phyloP scores from a whole-genome alignment of 2,329 filamentous ascomycete species.

The Alternaria atra region DNA sequence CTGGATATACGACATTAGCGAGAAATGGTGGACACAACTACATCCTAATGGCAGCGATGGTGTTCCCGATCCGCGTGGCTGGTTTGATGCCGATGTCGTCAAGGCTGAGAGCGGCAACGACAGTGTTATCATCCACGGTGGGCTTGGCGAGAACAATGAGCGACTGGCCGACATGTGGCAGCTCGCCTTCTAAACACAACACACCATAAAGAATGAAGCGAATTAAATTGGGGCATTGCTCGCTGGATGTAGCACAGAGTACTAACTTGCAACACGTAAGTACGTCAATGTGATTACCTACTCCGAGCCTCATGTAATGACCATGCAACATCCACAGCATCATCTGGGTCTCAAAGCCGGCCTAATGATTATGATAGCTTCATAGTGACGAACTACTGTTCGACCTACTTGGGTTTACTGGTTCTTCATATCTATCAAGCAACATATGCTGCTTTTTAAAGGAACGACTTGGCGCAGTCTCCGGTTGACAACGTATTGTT shows the following conservation, averaged over 20 bases:
- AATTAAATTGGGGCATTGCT: not conserved
- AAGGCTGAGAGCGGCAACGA: conserved; percentile 42
- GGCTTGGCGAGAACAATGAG: conserved; percentile 62
- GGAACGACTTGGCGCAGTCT: too few species aligned
- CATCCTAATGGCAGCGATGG: conserved; percentile 32
- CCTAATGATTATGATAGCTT: not conserved
- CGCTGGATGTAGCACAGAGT: not conserved
- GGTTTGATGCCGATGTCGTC: conserved; percentile 63
- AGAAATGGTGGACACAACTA: conserved; percentile 48
- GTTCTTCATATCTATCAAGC: not conserved
- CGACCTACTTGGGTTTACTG: not conserved
- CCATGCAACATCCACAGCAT: not conserved
- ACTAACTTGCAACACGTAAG: not conserved
- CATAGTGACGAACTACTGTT: not conserved
- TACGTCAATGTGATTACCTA: not conserved
- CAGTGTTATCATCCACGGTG: conserved; percentile 59
- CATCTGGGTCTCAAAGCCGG: not conserved
- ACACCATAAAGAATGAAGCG: not conserved
- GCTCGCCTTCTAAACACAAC: conserved; percentile 43
- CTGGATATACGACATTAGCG: conserved; percentile 57
- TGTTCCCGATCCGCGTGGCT: conserved; percentile 58
- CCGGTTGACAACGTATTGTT: not conserved
- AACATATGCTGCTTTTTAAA: not conserved
- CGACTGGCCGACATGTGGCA: conserved; percentile 62
- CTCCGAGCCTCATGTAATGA: not conserved